Evolutionary conservation across 106 monocot species (phyloP).

Genomic region (Dendrobium huoshanense): DNA sequence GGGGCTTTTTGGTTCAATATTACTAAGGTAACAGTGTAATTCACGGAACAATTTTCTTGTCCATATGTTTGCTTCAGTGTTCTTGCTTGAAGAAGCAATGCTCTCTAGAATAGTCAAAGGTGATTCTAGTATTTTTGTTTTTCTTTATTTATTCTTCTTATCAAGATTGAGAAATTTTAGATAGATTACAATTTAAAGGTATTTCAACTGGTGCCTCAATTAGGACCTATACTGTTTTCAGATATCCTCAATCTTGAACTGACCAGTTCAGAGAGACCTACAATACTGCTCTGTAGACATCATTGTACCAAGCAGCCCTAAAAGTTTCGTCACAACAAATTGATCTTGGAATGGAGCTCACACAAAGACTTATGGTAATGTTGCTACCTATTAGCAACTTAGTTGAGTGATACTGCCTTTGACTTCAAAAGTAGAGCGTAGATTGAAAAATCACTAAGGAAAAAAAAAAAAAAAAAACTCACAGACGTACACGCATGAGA

Average conservation of each 20-base stretch:
- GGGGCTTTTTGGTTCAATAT: too few relatives aligned
- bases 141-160: too few relatives aligned
- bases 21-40: too few relatives aligned
- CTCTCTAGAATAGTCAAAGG: too few relatives aligned
- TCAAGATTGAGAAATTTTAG: too few relatives aligned
- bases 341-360: not conserved
- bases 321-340: not conserved
- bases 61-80: too few relatives aligned
- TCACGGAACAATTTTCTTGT: too few relatives aligned
- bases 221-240: not conserved
- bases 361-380: not conserved
- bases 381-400: not conserved
- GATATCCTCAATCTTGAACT: not conserved
- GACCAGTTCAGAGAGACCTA: not conserved
- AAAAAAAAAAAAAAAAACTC: too few relatives aligned
- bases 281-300: not conserved
- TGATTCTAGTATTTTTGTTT: too few relatives aligned
- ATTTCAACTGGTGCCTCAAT: not conserved
- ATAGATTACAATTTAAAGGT: not conserved
- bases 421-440: not conserved
- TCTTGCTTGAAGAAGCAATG: too few relatives aligned
- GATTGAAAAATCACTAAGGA: not conserved
- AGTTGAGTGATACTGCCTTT: not conserved
- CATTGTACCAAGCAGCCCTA: not conserved
- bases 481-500: too few relatives aligned